Evolutionary conservation across 148 eudicot species (phyloP), one percentile per base, ranked within the genome.

Genomic region (Nepenthes gracilis): DNA sequence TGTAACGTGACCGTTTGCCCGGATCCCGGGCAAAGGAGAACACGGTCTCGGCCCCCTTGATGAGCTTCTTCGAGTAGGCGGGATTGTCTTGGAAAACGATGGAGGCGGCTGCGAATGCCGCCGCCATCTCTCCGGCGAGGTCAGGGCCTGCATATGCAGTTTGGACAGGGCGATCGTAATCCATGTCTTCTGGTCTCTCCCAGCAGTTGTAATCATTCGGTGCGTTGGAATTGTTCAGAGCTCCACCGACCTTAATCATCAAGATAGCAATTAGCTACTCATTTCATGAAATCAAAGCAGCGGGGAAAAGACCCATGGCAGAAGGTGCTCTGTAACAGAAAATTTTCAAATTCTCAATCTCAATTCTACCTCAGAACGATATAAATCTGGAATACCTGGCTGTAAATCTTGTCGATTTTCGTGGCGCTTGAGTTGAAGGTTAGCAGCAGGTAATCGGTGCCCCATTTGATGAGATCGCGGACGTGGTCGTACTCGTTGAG

Each of bases 161-260:
- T 59, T 77, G 86, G 54, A 80, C 81, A 0, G 69, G 77, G 1
- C 89, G 72, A 0, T 60, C 62, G 47, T 89, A 89, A 69, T 78
- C 77, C 87, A 89, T 89, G 78, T 83, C 82, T 68, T 89, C 96
- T 10, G 96, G 93, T 57, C 90, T 76, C 62, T 70, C 60, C 96
- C 96, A 88, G 63, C 96, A 88, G 54, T 74, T 76, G 58, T 75
- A 65, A 52, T 85, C 96, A 58, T 81, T 77, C 4, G 85, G 85
- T 53, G 54, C 60, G 34, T 68, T 77, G 11, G 83, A 74, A 8
- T 73, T 73, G 43, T 71, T 71, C 51, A 53, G 69, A 2, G 79
- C 74, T 10, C 86, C 89, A 4, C 96, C 96, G 40, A 88, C 96
- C 90, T 84, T 45, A 2, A 12, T 2, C 54, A 50, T 50, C 34